These are phyloP conservation scores for Trametes sp. DNA, from an alignment of 1,284 basidiomycete genomes.

Conservation along the genomic window DNA sequence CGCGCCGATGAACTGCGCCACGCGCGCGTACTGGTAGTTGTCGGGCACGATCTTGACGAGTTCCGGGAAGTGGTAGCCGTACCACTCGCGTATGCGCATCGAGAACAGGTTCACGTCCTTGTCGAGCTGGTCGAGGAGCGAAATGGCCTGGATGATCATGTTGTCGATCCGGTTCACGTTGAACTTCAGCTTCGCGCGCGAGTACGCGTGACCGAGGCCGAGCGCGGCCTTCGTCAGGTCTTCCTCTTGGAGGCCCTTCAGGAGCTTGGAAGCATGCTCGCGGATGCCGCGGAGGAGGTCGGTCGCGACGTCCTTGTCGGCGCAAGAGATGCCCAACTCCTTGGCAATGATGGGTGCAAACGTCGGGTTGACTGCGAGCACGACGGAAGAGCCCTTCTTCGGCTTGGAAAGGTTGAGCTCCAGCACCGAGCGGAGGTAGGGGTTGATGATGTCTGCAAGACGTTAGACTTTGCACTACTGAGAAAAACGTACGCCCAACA, in stretches of 20 bases:
- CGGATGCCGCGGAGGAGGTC: slow-evolving; percentile 96
- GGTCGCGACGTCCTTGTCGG: slow-evolving; percentile 86
- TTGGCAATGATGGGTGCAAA: slow-evolving; percentile 87
- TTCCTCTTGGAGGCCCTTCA: slow-evolving; percentile 88
- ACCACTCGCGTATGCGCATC: slow-evolving; percentile 99
- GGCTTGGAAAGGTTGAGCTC: slow-evolving; percentile 88
- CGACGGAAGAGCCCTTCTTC: slow-evolving; percentile 79
- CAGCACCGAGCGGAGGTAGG: slow-evolving; percentile 86
- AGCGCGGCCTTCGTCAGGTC: slow-evolving; percentile 95
- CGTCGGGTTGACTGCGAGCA: slow-evolving; percentile 85
- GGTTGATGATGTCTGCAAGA: slow-evolving; percentile 80
- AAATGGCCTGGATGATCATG: slow-evolving; percentile 99
- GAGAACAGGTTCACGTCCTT: slow-evolving; percentile 99
- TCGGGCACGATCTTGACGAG: slow-evolving; percentile 94
- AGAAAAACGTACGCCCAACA: slow-evolving; percentile 4
- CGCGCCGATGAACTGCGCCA: slow-evolving; percentile 90
- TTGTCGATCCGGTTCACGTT: slow-evolving; percentile 99
- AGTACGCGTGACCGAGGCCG: slow-evolving; percentile 98
- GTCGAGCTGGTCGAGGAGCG: slow-evolving; percentile 98
- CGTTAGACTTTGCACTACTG: not conserved
- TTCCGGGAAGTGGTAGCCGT: slow-evolving; percentile 99
- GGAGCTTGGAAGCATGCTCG: slow-evolving; percentile 90
- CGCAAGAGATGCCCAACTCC: slow-evolving; percentile 82
- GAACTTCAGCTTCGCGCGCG: slow-evolving; percentile 98
- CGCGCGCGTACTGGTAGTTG: slow-evolving; percentile 94